Base-by-base conservation (phyloP, 768 basidiomycete species). In the Rhodotorula sphaerocarpa region DNA sequence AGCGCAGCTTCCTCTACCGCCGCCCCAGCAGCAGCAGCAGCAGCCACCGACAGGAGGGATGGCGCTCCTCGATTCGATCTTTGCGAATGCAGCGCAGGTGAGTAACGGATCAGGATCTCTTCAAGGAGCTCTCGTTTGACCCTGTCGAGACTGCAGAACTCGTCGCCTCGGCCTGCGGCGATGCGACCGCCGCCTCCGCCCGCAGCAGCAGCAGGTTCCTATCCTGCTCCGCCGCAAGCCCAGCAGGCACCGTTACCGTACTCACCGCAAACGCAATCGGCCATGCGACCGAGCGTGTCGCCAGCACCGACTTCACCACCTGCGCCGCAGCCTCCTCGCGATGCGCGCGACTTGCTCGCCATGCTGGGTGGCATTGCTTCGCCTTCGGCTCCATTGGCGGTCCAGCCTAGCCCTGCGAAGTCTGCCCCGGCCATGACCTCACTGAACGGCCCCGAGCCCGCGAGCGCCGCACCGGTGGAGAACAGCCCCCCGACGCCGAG, bases 1-100 rank as follows among this genome's bases (percentile, higher is more conserved):
- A 0, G 39, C 47, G 7, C 41, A 54, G 18, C 53, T 59, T 21
- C 53, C 54, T 1, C 57, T 48, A 12, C 55, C 34, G 1, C 30
- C 46, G 11, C 56, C 52, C 3, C 34, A 31, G 15, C 28, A 42
- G 25, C 20, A 50, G 52, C 23, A 34, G 41, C 23, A n/a, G n/a
- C n/a, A n/a, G n/a, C n/a, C n/a, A n/a, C n/a, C n/a, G n/a, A n/a
- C 48, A 23, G 34, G 14, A 10, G 62, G 51, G 5, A 41, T 67
- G 57, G 57, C 50, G 7, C 28, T 67, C 3, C 44, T 67, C 23
- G 57, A 63, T 23, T 62, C 65, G 20, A 67, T 67, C 33, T 67
- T 67, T 30, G 59, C 54, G 3, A 46, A 42, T 9, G 64, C 55
- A 7, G 21, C 43, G 43, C 43, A 44, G 23, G 23, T 44, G n/a